phyloP scores from a whole-genome alignment of 108 stramenopile species.

The Fistulifera pelliculosa region DNA sequence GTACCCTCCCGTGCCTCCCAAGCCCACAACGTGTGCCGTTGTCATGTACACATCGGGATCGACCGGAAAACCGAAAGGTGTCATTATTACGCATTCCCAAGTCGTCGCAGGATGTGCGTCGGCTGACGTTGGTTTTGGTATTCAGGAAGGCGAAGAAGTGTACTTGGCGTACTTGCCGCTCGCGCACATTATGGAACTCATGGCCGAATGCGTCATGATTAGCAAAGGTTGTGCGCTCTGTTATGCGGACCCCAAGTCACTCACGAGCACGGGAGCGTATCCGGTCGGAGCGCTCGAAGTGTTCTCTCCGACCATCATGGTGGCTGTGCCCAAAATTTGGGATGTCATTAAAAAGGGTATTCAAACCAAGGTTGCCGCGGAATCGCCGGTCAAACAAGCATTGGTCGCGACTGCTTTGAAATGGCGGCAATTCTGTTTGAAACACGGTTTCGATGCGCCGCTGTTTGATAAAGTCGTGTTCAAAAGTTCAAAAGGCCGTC shows the following conservation, averaged over 20 bases:
- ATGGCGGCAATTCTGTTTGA: constrained; percentile 53
- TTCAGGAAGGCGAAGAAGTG: constrained; percentile 26
- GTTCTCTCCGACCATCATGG: constrained; percentile 77
- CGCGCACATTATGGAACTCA: constrained; percentile 87
- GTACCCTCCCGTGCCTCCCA: constrained; percentile 63
- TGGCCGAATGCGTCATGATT: constrained; percentile 65
- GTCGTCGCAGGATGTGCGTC: constrained; percentile 58
- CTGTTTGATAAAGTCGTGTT: constrained; percentile 83
- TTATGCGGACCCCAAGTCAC: constrained; percentile 79
- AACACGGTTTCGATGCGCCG: constrained; percentile 74
- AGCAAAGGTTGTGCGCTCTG: constrained; percentile 54
- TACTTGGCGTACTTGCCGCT: constrained; percentile 66
- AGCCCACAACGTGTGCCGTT: constrained; percentile 72
- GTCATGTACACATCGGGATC: constrained; percentile 95
- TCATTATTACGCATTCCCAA: constrained; percentile 82
- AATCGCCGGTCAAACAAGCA: constrained; percentile 49
- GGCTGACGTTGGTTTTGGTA: constrained; percentile 21
- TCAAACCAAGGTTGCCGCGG: constrained; percentile 65
- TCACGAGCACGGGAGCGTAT: constrained; percentile 74
- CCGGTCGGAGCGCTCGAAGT: constrained; percentile 81
- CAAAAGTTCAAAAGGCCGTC: constrained; percentile 75
- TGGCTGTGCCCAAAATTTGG: constrained; percentile 91
- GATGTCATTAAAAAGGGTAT: constrained; percentile 90
- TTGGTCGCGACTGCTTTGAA: constrained; percentile 64
- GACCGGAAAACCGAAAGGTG: constrained; percentile 95